phyloP scores from a whole-genome alignment of 2,329 filamentous ascomycete genomes.

The Neoascochyta sp. region DNA sequence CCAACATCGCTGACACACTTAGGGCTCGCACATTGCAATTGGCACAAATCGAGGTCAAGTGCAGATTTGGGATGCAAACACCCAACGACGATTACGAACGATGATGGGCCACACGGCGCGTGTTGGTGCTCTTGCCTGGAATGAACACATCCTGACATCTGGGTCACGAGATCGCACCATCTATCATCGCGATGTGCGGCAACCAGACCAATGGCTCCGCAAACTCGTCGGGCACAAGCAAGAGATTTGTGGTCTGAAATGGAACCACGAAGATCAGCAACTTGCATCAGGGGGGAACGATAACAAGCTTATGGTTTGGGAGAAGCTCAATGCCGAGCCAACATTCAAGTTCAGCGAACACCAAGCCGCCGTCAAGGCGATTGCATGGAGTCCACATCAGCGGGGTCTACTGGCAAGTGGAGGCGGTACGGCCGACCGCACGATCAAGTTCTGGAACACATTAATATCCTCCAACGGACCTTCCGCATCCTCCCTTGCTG shows the following conservation, averaged over 20 bases:
- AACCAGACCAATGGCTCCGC: slow-evolving; percentile 82
- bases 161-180: slow-evolving; percentile 91
- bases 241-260: slow-evolving; percentile 93
- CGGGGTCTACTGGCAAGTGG: slow-evolving; percentile 91
- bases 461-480: slow-evolving; percentile 61
- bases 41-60: slow-evolving; percentile 92
- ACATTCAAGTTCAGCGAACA: slow-evolving; percentile 94
- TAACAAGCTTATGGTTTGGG: slow-evolving; percentile 99
- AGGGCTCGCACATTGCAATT: slow-evolving; percentile 90
- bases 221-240: slow-evolving; percentile 94
- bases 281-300: slow-evolving; percentile 95
- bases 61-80: slow-evolving; percentile 96
- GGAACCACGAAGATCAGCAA: slow-evolving; percentile 95
- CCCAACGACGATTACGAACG: slow-evolving; percentile 76
- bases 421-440: slow-evolving; percentile 89
- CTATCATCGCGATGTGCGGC: slow-evolving; percentile 91
- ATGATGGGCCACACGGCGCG: slow-evolving; percentile 96
- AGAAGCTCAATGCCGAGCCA: slow-evolving; percentile 87
- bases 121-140: slow-evolving; percentile 94
- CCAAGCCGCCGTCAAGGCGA: slow-evolving; percentile 93
- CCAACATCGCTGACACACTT: slow-evolving; percentile 13
- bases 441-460: slow-evolving; percentile 98
- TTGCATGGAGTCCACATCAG: slow-evolving; percentile 96
- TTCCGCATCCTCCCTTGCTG: slow-evolving; percentile 40
- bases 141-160: slow-evolving; percentile 93